phyloP scores from a whole-genome alignment of 352 stramenopile genomes.

The Phytophthora hybrid region DNA sequence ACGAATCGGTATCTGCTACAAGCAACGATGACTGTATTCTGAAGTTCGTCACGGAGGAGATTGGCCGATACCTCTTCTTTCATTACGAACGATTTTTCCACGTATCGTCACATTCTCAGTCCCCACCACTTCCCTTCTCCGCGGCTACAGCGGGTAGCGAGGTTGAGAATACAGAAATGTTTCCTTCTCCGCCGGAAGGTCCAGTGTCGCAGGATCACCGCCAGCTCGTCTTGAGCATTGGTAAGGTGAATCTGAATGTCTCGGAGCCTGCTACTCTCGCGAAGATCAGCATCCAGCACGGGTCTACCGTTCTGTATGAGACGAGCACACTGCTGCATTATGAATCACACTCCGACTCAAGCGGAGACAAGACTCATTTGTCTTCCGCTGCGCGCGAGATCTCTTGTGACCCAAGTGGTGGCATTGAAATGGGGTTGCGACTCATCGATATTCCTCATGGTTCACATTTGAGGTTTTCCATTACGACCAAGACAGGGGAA shows the following conservation, averaged over 20 bases:
- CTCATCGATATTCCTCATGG: conserved; percentile 81
- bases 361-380: conserved; percentile 16
- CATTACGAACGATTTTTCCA: conserved; percentile 79
- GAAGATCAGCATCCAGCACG: conserved; percentile 45
- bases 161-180: conserved; percentile 28
- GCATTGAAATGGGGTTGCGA: conserved; percentile 47
- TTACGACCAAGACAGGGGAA: conserved; percentile 53
- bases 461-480: conserved; percentile 70
- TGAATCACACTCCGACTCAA: conserved; percentile 17
- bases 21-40: conserved; percentile 80
- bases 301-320: conserved; percentile 39
- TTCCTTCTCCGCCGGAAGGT: conserved; percentile 43
- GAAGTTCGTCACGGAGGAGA: conserved; percentile 65
- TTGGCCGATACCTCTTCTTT: conserved; percentile 79
- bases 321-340: conserved; percentile 34
- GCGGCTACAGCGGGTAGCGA: conserved; percentile 2
- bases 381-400: conserved; percentile 28
- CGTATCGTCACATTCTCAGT: conserved; percentile 20
- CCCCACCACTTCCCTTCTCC: conserved; percentile 9
- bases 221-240: conserved; percentile 37
- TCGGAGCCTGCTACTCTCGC: conserved; percentile 27
- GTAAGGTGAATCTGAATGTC: conserved; percentile 21
- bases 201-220: conserved; percentile 39
- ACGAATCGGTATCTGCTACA: conserved; percentile 28
- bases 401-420: conserved; percentile 33